Evolutionary conservation across 164 flowering plant species (phyloP), one percentile per base, ranked within the genome.

Genomic region (Echeveria elegans): DNA sequence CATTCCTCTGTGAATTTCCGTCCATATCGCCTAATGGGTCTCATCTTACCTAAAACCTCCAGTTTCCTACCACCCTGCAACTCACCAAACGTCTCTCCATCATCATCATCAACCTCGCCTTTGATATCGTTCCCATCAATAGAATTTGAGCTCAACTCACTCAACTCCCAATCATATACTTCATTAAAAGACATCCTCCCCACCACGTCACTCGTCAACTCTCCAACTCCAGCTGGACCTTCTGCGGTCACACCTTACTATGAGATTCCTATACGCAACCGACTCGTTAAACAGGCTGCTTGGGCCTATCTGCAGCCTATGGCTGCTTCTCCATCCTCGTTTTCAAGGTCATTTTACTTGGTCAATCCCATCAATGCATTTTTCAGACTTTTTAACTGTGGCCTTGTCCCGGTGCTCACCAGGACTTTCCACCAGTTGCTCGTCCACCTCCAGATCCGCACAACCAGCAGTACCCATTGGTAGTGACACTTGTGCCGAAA

Each of bases 231-330:
- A 3, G 9, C 61, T 3, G 34, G 61, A 28, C 61, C 61, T 6
- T 56, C 61, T 53, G 66, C 63, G 34, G 63, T n/a, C 43, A 69
- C 80, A 63, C 72, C 47, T 16, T 43, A 79, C 41, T 72, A 69
- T 70, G 88, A 82, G 69, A 88, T 92, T 72, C 79, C 88, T 24
- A 92, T 89, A 70, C 81, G 85, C 24, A 88, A 89, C 77, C 89
- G 85, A 40, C 86, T 92, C 15, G 95, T 92, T 8, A 88, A 92
- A 75, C 95, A 87, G 68, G 98, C 98, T 1, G 98, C 98, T 28
- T 88, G 89, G 92, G 95, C 98, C 14, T 92, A 92, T 74, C 86
- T 92, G 60, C 94, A 84, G 82, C 98, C 98, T 30, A 85, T 85
- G 87, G 72, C 87, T 16, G 24, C 85, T 34, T 77, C 91, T 0